These are phyloP conservation scores for Telfairia occidentalis DNA, from an alignment of 331 rosid species.

Conservation along the genomic window DNA sequence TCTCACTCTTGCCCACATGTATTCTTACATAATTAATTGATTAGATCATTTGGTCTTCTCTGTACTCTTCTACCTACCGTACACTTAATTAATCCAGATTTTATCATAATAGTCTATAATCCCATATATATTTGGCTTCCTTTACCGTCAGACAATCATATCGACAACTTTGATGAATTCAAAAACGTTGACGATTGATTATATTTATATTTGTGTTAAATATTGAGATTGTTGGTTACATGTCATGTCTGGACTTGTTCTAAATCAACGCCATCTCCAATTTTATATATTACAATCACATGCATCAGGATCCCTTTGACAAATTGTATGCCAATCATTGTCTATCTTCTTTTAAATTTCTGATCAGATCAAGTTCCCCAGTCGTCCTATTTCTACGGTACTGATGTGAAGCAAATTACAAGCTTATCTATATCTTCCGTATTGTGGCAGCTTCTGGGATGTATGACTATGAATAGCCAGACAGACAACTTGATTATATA, in stretches of 20 bases:
- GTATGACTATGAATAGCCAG: too few species aligned
- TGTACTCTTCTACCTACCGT: background rate
- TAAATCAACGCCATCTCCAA: background rate
- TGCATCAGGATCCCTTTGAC: background rate
- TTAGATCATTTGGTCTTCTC: background rate
- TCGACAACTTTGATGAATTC: background rate
- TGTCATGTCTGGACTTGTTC: background rate
- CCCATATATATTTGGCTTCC: background rate
- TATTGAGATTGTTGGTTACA: background rate
- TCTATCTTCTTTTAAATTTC: background rate
- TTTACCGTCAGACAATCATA: background rate
- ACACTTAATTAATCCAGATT: background rate
- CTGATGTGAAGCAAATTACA: background rate
- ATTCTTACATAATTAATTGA: background rate
- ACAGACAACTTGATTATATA: background rate
- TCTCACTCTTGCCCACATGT: background rate
- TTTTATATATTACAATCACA: background rate
- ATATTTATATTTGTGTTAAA: background rate
- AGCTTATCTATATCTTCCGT: background rate
- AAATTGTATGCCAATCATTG: background rate
- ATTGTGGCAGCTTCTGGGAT: background rate
- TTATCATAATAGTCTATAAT: background rate
- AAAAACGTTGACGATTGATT: background rate
- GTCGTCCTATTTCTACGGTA: background rate
- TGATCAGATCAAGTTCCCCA: too few species aligned